These are phyloP conservation scores for Cynara cardunculus DNA, from an alignment of 129 eudicot genomes.

Conservation along the genomic window DNA sequence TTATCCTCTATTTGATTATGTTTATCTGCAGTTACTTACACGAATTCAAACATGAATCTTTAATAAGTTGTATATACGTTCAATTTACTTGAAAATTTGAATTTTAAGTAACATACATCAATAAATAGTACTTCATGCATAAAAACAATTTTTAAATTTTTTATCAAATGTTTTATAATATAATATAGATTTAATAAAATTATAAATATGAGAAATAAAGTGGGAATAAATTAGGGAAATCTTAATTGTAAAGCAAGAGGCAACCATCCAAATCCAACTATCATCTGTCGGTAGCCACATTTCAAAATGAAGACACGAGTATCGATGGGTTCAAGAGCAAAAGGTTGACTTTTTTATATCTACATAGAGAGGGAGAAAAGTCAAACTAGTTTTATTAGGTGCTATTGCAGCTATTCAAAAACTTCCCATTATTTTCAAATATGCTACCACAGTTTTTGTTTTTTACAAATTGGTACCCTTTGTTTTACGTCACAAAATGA, in stretches of 20 bases:
- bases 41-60: no score
- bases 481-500: background rate
- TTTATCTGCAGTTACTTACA: no score
- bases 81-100: no score
- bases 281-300: constrained; percentile 25
- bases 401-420: constrained; percentile 3
- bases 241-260: constrained; percentile 15
- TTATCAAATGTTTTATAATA: no score
- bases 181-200: background rate
- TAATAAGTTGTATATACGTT: no score
- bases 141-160: no score
- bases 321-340: constrained; percentile 5
- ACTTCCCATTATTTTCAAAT: background rate
- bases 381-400: constrained; percentile 12
- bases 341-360: constrained; percentile 18
- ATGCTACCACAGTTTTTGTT: background rate
- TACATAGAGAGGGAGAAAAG: background rate
- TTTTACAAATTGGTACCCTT: background rate
- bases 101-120: no score
- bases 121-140: no score
- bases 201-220: background rate
- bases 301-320: constrained; percentile 27
- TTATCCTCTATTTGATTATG: no score
- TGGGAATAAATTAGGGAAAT: no score
- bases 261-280: constrained; percentile 19